Conservation (phyloP, 2,329 filamentous ascomycete species). For the Thelonectria blattea region DNA sequence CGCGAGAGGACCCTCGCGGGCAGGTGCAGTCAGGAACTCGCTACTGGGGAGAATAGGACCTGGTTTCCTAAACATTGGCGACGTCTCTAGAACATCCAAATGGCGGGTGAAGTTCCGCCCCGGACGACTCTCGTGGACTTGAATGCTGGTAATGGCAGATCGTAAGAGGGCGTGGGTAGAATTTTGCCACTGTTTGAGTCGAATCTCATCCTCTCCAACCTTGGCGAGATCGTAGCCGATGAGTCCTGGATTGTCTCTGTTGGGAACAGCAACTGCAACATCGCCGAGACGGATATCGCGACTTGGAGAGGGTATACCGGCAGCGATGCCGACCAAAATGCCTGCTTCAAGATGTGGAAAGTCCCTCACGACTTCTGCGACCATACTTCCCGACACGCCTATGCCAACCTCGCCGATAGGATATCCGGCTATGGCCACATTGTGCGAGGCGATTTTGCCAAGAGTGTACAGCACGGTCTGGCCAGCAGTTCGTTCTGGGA, state of each 20-base stretch:
- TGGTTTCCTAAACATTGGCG: background rate
- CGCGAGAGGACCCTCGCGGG: background rate
- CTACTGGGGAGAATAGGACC: background rate
- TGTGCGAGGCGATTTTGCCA: constrained; percentile 4
- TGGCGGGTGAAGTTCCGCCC: constrained; percentile 1
- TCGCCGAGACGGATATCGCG: constrained; percentile 10
- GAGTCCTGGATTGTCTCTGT: constrained; percentile 1
- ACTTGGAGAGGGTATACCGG: constrained; percentile 1
- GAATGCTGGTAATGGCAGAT: constrained; percentile 6
- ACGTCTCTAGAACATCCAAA: background rate
- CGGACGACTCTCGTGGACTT: background rate
- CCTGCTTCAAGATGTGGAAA: constrained; percentile 1
- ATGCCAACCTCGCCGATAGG: constrained; percentile 3
- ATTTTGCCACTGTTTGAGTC: constrained; percentile 10
- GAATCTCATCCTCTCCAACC: constrained; percentile 1
- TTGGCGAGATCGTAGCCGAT: constrained; percentile 9
- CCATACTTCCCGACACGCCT: constrained; percentile 9
- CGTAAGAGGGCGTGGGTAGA: constrained; percentile 4
- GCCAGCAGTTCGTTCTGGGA: constrained; percentile 1
- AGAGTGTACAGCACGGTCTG: constrained; percentile 7
- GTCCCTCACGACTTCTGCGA: background rate
- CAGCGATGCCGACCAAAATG: constrained; percentile 2
- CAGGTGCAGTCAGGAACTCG: background rate
- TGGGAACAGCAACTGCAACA: constrained; percentile 3
- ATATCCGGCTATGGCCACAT: constrained; percentile 11